Base-by-base conservation (phyloP, 2,329 filamentous ascomycete species). In the Trichoderma sp. region DNA sequence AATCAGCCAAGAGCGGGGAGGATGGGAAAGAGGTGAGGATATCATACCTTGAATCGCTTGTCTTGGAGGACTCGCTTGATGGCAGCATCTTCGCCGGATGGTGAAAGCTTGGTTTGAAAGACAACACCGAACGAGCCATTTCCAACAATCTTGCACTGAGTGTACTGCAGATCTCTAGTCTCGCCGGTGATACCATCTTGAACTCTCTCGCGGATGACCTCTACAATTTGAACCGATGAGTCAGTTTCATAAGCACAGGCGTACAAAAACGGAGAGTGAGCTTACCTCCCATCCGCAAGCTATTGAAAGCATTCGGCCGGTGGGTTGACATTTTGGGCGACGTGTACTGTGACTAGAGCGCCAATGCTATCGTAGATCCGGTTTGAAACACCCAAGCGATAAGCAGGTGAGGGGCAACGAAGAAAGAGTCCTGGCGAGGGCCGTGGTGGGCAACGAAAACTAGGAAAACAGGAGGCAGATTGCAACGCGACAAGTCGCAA, bases 51-150 rank as follows among this genome's bases (percentile, higher is more conserved):
- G 90, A 99, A 99, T 79, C 96, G 90, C 87, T 99, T 99, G 86
- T 99, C 96, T 79, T 99, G 96, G 69, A 99, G 88, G 70, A 99
- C 96, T 76, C 96, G 91, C 87, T 99, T 99, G 86, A 99, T 99
- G 79, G 96, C 96, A 66, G 96, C 96, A 83, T 99, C 96, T 82
- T 99, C 96, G 72, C 95, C 95, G 72, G 92, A 96, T n/a, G 96
- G 96, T 71, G 95, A 95, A 76, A 99, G 88, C 85, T 98, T 98
- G 69, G 96, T 99, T 84, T 99, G 96, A 82, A 99, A 99, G 73
- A 99, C 96, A 61, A 99, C 95, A 73, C 96, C 96, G 76, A 99
- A 99, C 43, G 95, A 98, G 74, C 96, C 96, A 83, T 99, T 99
- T 80, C 96, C 96, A 59, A 99, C 96, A 77, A 99, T 98, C 85